A percentile compares a stretch with the other conserved stretches of the same genome.
phyloP scores from a whole-genome alignment of 371 early-diverging fungal species.

The Gilbertella persicaria region DNA sequence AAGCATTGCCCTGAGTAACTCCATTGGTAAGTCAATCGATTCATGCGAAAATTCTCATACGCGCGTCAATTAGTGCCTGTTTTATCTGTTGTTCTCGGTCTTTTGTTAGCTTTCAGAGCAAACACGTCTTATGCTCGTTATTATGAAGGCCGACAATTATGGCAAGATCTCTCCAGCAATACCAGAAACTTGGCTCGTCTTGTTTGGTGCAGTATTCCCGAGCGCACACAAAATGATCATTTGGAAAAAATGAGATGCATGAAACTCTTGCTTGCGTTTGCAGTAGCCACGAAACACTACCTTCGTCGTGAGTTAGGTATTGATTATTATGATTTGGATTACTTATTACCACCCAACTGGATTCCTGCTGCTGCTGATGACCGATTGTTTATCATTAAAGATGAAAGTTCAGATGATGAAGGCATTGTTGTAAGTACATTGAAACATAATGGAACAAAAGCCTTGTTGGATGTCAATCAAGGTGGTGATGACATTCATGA shows the following conservation, averaged over 20 bases:
- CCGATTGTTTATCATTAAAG: slow-evolving; percentile 9
- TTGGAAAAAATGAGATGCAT: slow-evolving; percentile 71
- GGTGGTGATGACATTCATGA: slow-evolving; percentile 20
- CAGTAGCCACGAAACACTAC: slow-evolving; percentile 71
- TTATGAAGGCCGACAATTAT: slow-evolving; percentile 73
- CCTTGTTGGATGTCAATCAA: slow-evolving; percentile 15
- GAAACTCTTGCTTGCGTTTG: slow-evolving; percentile 73
- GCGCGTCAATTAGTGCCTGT: slow-evolving; percentile 38
- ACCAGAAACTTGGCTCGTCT: slow-evolving; percentile 63
- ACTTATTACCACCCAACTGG: slow-evolving; percentile 54
- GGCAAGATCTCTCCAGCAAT: slow-evolving; percentile 60
- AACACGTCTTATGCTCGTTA: slow-evolving; percentile 81
- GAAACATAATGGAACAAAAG: neutral
- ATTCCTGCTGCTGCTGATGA: slow-evolving; percentile 45
- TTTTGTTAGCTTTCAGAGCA: slow-evolving; percentile 77
- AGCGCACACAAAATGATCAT: slow-evolving; percentile 49
- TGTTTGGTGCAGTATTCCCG: slow-evolving; percentile 66
- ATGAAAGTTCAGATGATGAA: slow-evolving; percentile 17
- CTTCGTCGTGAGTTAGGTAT: slow-evolving; percentile 67
- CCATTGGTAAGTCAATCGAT: slow-evolving; percentile 26
- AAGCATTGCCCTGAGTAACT: slow-evolving; percentile 36
- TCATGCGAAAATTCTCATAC: neutral
- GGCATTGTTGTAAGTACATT: slow-evolving; percentile 3
- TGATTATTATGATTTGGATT: slow-evolving; percentile 56
- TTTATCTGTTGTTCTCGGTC: slow-evolving; percentile 66